Evolutionary conservation across 1,284 basidiomycete species (phyloP).

Genomic region (Cutaneotrichosporon mucoides): DNA sequence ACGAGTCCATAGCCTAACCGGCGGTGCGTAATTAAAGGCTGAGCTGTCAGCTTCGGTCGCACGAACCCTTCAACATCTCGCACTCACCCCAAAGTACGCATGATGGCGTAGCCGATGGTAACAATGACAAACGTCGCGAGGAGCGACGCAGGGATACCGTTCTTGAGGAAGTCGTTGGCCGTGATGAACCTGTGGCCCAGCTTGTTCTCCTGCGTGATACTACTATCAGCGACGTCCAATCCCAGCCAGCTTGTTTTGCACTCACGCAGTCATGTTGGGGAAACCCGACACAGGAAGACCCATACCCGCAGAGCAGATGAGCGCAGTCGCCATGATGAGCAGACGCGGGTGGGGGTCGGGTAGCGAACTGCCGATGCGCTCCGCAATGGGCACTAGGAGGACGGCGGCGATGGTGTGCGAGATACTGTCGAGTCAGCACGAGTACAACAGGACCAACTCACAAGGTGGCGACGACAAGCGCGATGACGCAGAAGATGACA

Average conservation of each 20-base stretch:
- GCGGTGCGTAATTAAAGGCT: too few species aligned
- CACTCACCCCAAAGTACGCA: conserved; percentile 26
- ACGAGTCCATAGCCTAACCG: too few species aligned
- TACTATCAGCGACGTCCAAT: too few species aligned
- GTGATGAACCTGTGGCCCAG: conserved; percentile 81
- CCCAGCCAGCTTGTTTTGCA: too few species aligned
- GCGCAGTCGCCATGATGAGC: conserved; percentile 80
- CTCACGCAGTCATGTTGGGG: conserved; percentile 80
- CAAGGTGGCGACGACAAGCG: conserved; percentile 66
- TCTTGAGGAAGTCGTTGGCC: conserved; percentile 86
- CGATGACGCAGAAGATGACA: conserved; percentile 72
- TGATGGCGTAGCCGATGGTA: conserved; percentile 71
- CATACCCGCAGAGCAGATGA: conserved; percentile 95
- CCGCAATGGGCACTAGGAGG: conserved; percentile 90
- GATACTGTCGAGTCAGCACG: conserved; percentile 52
- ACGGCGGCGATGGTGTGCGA: conserved; percentile 96
- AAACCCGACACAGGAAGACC: conserved; percentile 97
- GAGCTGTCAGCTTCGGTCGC: too few species aligned
- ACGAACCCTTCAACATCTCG: too few species aligned
- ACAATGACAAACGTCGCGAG: conserved; percentile 78
- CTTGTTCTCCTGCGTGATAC: conserved; percentile 88
- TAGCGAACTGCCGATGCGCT: conserved; percentile 79
- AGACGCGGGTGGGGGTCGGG: conserved; percentile 66
- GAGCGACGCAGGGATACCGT: conserved; percentile 85
- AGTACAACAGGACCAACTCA: conserved; percentile 22